A percentile compares a stretch with the other conserved stretches of the same genome.
These are phyloP conservation scores for Sporobolus alterniflorus DNA, from an alignment of 202 grass and related monocot genomes.

Conservation along the genomic window DNA sequence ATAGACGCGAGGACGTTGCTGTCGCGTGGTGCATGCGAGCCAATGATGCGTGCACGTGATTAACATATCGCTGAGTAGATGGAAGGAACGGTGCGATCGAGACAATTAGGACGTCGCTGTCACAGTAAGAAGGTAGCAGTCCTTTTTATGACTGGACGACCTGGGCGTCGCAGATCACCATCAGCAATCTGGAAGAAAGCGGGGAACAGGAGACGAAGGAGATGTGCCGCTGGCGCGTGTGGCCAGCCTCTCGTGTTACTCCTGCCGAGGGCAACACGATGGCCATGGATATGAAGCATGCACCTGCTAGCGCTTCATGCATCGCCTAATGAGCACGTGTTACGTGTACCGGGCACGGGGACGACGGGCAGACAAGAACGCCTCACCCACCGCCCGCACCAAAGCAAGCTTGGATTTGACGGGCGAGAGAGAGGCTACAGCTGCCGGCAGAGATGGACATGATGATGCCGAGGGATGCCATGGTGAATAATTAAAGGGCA, in stretches of 20 bases:
- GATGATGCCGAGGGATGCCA: neutral
- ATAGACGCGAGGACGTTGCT: neutral
- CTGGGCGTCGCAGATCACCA: too few relatives aligned
- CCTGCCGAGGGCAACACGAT: too few relatives aligned
- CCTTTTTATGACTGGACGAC: slow-evolving; percentile 29
- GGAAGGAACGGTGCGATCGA: neutral
- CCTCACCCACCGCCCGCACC: slow-evolving; percentile 6
- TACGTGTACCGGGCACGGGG: neutral
- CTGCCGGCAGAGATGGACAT: neutral
- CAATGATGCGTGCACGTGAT: neutral
- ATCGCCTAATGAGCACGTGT: neutral
- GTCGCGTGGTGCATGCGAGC: too few relatives aligned
- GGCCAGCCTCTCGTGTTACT: slow-evolving; percentile 1
- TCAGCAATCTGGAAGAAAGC: neutral
- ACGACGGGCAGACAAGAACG: slow-evolving; percentile 32
- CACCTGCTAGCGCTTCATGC: neutral
- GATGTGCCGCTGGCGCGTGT: neutral
- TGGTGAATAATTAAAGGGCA: slow-evolving; percentile 33
- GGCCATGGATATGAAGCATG: neutral
- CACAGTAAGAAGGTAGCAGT: slow-evolving; percentile 24
- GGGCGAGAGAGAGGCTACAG: neutral
- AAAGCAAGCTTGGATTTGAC: slow-evolving; percentile 8
- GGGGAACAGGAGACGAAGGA: neutral
- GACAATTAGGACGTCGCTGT: neutral
- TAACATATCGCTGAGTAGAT: neutral